Conservation (phyloP, 1,284 basidiomycete species). For the Marasmius fiardii region DNA sequence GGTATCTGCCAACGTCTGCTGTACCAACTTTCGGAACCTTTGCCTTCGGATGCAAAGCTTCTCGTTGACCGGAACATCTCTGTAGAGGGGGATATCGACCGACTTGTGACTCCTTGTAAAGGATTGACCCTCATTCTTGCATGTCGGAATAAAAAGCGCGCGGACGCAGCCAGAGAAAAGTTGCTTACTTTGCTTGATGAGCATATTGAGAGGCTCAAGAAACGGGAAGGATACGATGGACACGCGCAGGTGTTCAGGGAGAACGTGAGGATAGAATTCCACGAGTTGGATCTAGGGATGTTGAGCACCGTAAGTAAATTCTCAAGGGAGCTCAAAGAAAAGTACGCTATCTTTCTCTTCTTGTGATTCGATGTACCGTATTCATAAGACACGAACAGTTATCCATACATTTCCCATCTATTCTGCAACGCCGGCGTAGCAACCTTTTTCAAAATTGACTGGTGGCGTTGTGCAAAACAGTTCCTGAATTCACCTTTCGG, state of each 20-base stretch:
- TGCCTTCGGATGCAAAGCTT: constrained; percentile 49
- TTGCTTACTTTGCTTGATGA: constrained; percentile 55
- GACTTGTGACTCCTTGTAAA: constrained; percentile 31
- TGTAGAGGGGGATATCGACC: not conserved
- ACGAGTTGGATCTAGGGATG: constrained; percentile 65
- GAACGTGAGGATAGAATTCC: constrained; percentile 60
- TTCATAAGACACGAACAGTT: constrained; percentile 41
- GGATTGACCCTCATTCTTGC: constrained; percentile 80
- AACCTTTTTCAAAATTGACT: constrained; percentile 60
- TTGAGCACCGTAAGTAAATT: constrained; percentile 66
- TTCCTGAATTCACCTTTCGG: constrained; percentile 43
- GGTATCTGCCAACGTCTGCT: constrained; percentile 84
- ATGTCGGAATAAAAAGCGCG: constrained; percentile 68
- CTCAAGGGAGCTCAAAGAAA: constrained; percentile 49
- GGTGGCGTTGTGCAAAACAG: constrained; percentile 47
- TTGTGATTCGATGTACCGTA: constrained; percentile 5
- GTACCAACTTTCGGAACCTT: constrained; percentile 54
- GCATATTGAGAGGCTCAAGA: constrained; percentile 37
- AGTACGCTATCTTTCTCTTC: constrained; percentile 36
- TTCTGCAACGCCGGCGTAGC: constrained; percentile 82
- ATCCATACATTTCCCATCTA: constrained; percentile 80
- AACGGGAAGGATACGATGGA: constrained; percentile 37
- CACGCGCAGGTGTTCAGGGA: constrained; percentile 57
- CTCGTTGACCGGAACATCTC: constrained; percentile 17
- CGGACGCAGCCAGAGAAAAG: constrained; percentile 54